These are phyloP conservation scores for Auriscalpium microsporum DNA, from an alignment of 768 basidiomycete genomes.

Conservation along the genomic window DNA sequence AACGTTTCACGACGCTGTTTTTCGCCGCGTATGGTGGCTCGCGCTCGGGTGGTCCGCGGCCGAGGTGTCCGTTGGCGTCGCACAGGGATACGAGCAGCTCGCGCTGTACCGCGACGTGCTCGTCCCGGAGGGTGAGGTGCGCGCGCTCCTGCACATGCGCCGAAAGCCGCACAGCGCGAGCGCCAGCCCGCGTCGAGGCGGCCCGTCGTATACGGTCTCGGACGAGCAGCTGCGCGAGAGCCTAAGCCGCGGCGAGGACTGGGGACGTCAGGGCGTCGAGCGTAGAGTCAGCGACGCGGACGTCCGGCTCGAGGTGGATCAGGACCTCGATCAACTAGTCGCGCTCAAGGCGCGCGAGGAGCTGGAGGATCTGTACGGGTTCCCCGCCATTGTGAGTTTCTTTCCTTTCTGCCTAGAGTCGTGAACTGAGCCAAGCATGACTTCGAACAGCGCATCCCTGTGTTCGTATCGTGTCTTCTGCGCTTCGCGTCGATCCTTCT, in stretches of 20 bases:
- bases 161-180: slow-evolving; percentile 12
- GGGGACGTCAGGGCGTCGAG: background rate
- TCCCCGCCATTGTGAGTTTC: slow-evolving; percentile 65
- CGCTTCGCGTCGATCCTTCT: slow-evolving; percentile 67
- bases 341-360: slow-evolving; percentile 62
- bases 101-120: slow-evolving; percentile 62
- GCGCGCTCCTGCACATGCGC: slow-evolving; percentile 25
- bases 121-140: slow-evolving; percentile 35
- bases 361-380: slow-evolving; percentile 69
- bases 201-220: background rate
- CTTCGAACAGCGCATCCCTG: slow-evolving; percentile 53
- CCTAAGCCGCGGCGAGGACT: slow-evolving; percentile 6
- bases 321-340: slow-evolving; percentile 59
- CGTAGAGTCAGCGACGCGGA: slow-evolving; percentile 15
- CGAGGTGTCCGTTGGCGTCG: slow-evolving; percentile 55
- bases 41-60: slow-evolving; percentile 68
- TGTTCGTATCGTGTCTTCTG: slow-evolving; percentile 71
- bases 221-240: slow-evolving; percentile 7
- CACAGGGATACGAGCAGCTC: slow-evolving; percentile 65
- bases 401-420: background rate
- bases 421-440: slow-evolving; percentile 4
- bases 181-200: background rate
- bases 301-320: slow-evolving; percentile 40
- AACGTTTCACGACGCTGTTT: slow-evolving; percentile 49
- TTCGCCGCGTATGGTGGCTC: slow-evolving; percentile 68